Conservation (phyloP, 1,284 basidiomycete species). For the Singerocomus inundabilis region DNA sequence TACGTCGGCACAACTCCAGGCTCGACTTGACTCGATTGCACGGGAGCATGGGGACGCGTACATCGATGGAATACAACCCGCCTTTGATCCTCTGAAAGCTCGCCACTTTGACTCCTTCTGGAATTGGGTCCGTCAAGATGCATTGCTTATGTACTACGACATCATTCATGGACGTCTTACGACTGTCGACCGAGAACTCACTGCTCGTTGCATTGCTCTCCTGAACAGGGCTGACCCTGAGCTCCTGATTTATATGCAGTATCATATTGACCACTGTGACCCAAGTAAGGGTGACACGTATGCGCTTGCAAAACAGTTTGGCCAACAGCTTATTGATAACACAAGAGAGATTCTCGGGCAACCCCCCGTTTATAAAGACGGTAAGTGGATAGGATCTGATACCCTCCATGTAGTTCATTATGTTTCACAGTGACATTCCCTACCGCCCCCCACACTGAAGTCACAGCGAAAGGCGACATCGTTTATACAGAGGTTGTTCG, state of each 20-base stretch:
- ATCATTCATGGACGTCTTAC: constrained; percentile 94
- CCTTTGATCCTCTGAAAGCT: constrained; percentile 93
- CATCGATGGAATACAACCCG: constrained; percentile 91
- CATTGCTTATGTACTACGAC: constrained; percentile 94
- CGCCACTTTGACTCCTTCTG: constrained; percentile 97
- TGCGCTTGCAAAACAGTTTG: constrained; percentile 93
- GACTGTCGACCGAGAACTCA: constrained; percentile 92
- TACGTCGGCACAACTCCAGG: constrained; percentile 71
- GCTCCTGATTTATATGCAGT: constrained; percentile 93
- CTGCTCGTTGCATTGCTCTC: constrained; percentile 95
- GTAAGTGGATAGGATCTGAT: constrained; percentile 38
- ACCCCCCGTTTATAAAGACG: constrained; percentile 90
- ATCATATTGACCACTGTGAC: constrained; percentile 86
- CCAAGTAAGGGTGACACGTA: constrained; percentile 87
- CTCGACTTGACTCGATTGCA: constrained; percentile 83
- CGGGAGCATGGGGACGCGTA: constrained; percentile 93
- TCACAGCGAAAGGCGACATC: constrained; percentile 92
- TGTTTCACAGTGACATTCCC: constrained; percentile 84
- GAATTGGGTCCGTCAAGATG: constrained; percentile 99
- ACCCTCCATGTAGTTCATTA: not conserved
- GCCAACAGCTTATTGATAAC: constrained; percentile 95
- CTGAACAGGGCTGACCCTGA: constrained; percentile 96
- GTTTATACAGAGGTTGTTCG: constrained; percentile 94
- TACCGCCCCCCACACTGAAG: constrained; percentile 93
- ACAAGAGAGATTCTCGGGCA: constrained; percentile 82